phyloP scores from a whole-genome alignment of 2,329 filamentous ascomycete species.

The Ceratocystis colombiana region DNA sequence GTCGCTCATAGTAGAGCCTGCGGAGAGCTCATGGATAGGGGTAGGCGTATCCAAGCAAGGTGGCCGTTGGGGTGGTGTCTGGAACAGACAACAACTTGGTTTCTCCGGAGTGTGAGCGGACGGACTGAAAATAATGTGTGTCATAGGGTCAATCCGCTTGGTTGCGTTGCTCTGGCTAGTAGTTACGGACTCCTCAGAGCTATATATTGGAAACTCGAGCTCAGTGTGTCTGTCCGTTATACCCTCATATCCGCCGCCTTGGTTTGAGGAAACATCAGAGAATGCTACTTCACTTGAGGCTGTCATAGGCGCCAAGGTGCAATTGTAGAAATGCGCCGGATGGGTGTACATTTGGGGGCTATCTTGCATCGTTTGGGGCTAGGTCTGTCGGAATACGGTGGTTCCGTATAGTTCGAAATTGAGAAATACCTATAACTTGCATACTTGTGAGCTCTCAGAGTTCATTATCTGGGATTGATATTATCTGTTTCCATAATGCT shows the following conservation, averaged over 20 bases:
- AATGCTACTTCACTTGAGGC: not conserved
- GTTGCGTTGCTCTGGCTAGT: not conserved
- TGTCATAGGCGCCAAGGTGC: not conserved
- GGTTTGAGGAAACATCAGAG: not conserved
- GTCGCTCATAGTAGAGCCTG: not conserved
- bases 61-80: slow-evolving; percentile 4
- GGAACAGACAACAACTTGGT: not conserved
- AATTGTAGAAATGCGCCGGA: not conserved
- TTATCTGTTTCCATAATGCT: not conserved
- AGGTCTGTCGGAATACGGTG: not conserved
- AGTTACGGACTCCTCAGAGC: not conserved
- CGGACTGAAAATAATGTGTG: too few species aligned
- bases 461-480: not conserved
- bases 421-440: not conserved
- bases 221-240: not conserved
- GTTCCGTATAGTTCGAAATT: not conserved
- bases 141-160: not conserved
- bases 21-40: not conserved
- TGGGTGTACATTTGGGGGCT: not conserved
- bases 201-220: not conserved
- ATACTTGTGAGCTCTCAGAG: not conserved
- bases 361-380: not conserved
- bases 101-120: not conserved
- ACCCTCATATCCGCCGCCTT: not conserved
- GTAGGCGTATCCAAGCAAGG: slow-evolving; percentile 4